These are phyloP conservation scores for Radiomyces spectabilis DNA, from an alignment of 192 early-diverging fungal genomes.

Conservation along the genomic window DNA sequence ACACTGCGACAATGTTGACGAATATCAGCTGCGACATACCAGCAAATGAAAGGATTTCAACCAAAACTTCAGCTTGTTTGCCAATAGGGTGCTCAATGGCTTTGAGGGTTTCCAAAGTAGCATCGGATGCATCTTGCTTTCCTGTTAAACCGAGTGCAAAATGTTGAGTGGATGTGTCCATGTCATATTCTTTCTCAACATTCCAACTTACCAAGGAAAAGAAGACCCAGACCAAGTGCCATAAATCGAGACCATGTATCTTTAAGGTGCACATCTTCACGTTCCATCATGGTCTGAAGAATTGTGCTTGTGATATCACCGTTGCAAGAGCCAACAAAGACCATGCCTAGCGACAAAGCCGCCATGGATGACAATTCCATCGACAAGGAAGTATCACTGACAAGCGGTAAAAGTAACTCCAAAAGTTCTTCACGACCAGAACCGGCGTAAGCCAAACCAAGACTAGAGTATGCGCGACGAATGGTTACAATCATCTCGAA, in stretches of 20 bases:
- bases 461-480: too few species aligned
- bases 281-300: slow-evolving; percentile 93
- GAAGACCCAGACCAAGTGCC: slow-evolving; percentile 84
- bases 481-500: too few species aligned
- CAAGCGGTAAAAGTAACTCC: slow-evolving; percentile 73
- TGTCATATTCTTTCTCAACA: too few species aligned
- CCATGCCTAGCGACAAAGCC: slow-evolving; percentile 81
- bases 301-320: slow-evolving; percentile 89
- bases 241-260: slow-evolving; percentile 87
- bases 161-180: neutral
- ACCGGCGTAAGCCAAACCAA: slow-evolving; percentile 94
- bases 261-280: slow-evolving; percentile 77
- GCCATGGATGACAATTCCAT: slow-evolving; percentile 91
- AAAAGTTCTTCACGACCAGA: slow-evolving; percentile 78
- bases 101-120: slow-evolving; percentile 89
- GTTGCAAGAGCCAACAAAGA: slow-evolving; percentile 87
- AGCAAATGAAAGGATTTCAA: slow-evolving; percentile 86
- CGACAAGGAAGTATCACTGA: slow-evolving; percentile 68
- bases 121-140: slow-evolving; percentile 85
- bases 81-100: slow-evolving; percentile 90
- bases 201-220: slow-evolving; percentile 90
- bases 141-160: slow-evolving; percentile 26
- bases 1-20: too few species aligned
- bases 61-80: slow-evolving; percentile 80
- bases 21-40: slow-evolving; percentile 31